Base-by-base conservation (phyloP, 805 yeast genomes). In the Hanseniaspora pseudoguilliermondii region DNA sequence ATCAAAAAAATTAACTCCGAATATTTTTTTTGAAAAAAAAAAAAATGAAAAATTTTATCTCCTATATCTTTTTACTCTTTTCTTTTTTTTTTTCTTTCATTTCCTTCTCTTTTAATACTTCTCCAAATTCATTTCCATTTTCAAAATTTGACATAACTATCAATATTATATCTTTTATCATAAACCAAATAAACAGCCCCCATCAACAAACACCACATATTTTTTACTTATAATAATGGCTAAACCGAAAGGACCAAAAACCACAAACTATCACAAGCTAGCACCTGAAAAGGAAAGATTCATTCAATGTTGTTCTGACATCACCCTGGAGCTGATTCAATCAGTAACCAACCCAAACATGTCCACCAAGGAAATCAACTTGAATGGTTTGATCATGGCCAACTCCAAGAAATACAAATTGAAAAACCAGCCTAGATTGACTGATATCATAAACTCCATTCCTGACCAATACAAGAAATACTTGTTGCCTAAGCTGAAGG, bases 381-480 rank as follows among this genome's bases (percentile, higher is more conserved):
- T 93, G 63, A 93, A 93, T 70, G 97, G 96, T 1, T 73, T 93
- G 57, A 86, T 93, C 61, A 85, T 84, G 29, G 75, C 89, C 62
- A 80, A 79, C 62, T 86, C 97, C 40, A 90, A 93, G 67, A 88
- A 89, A 71, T 87, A 93, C 74, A 88, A 86, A 71, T 76, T 93
- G 59, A 85, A 86, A 63, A 85, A 84, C 63, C 97, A 90, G 66
- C 98, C 98, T 18, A 75, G 97, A 63, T 75, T 93, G 51, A 91
- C 97, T 0, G 98, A 93, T 70, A 89, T 93, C 63, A 91, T 93
- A 35, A 80, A 88, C 39, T 86, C 97, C 1, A 91, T 93, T 58
- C 98, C 98, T 10, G 97, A 91, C 66, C 96, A 91, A 66, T 85
- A 91, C 70, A 88, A 87, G 69, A 88, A 88, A 66, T 89, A 89